Conservation (phyloP, 768 basidiomycete species). For the Tricholomella constricta region DNA sequence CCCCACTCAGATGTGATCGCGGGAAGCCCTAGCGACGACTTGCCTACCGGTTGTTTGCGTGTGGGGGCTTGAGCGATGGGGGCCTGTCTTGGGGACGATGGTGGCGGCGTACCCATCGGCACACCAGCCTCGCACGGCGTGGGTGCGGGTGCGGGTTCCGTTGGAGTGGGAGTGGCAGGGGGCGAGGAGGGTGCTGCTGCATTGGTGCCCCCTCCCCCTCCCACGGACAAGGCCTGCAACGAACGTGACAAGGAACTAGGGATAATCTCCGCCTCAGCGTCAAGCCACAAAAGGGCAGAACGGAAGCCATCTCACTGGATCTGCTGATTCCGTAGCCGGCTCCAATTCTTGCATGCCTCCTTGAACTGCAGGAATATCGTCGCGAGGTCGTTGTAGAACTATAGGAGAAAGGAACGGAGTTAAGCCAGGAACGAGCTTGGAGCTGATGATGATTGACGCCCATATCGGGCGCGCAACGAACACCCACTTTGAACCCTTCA, state of each 20-base stretch:
- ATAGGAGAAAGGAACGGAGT: background rate
- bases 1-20: conserved; percentile 56
- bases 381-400: conserved; percentile 92
- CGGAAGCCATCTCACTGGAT: conserved; percentile 55
- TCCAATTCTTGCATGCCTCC: conserved; percentile 77
- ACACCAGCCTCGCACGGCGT: no score
- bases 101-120: no score
- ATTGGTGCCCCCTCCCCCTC: background rate
- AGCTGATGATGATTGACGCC: background rate
- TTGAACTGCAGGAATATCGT: conserved; percentile 73
- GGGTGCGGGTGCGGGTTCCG: no score
- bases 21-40: conserved; percentile 43
- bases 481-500: conserved; percentile 80
- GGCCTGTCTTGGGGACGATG: no score
- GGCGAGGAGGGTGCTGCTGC: no score
- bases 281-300: background rate
- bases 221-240: conserved; percentile 35
- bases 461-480: conserved; percentile 10
- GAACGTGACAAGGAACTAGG: conserved; percentile 44
- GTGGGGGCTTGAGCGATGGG: no score
- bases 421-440: background rate
- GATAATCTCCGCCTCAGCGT: conserved; percentile 3
- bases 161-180: no score
- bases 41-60: conserved; percentile 14
- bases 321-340: conserved; percentile 68